Base-by-base conservation (phyloP, 139 green algal species). In the Astrephomene gubernaculifera region DNA sequence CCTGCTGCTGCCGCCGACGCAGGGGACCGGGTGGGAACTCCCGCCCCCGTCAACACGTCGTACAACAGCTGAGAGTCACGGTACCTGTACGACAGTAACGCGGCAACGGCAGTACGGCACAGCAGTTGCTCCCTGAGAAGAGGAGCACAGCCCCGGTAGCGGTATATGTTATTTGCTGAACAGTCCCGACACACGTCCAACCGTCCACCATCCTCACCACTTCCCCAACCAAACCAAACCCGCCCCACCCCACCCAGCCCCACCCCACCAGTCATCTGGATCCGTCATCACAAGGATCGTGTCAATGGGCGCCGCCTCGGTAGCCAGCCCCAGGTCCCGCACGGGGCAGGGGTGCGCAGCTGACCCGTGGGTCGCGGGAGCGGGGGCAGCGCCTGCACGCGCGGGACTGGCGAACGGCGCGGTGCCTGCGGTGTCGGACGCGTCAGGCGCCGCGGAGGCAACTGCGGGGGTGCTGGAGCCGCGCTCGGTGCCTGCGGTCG, bases 201-300 rank as follows among this genome's bases (percentile, higher is more conserved):
- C 60, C 35, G 29, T 35, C 61, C 61, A 19, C 9, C 19, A 29
- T n/a, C 10, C 33, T 21, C 27, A 36, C 27, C 60, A 41, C 61
- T 5, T 5, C 9, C 61, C 7, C 17, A 35, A n/a, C 61, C 60
- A 21, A 21, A 68, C 60, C 60, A 21, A 21, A 68, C n/a, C 27
- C 64, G 31, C 64, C 64, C 54, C 54, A 41, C 29, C 8, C 29
- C 29, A 53, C 67, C 39, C n/a, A n/a, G n/a, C 14, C 29, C 24
- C 19, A 10, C 72, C 79, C 3, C 85, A 90, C 94, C 94, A 97
- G 73, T 97, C 90, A 2, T 73, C 53, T 9, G 95, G 95, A 74
- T 97, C 95, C 1, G 71, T 92, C 85, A 97, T 93, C 4, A 97
- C 90, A 36, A 97, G 80, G 43, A 95, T 87, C 4, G 94, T 88